Evolutionary conservation across 257 asterid species (phyloP), one percentile per base, ranked within the genome.

Genomic region (Misopates orontium): DNA sequence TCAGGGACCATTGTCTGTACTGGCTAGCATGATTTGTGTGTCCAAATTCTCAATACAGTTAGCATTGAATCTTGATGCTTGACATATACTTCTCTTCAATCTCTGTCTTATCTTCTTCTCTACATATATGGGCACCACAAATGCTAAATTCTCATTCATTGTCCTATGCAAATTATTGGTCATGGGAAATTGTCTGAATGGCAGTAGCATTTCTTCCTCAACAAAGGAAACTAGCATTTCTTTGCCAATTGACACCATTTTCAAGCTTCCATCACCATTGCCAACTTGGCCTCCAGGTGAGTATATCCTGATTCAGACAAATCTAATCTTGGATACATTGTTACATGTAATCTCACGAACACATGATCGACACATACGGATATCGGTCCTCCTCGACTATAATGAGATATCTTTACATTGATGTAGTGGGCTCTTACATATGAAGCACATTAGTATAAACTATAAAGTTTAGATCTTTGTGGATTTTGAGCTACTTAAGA

Each of bases 261-360:
- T 89, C 93, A 80, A 73, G 70, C 74, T 89, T 21, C 91, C 98
- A 21, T 73, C 89, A 21, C 75, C 94, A 31, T 73, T 82, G 65
- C 90, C 95, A 44, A 21, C 81, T 45, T 87, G 90, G 87, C 86
- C 91, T 11, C 15, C 75, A 71, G 95, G 95, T 91, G 36, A 16
- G 61, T 41, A 19, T 5, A 28, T 10, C 18, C 7, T 48, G 14
- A 17, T 68, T 31, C 31, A 10, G 14, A n/a, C n/a, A n/a, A n/a
- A n/a, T n/a, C n/a, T n/a, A n/a, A n/a, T n/a, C n/a, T n/a, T n/a
- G n/a, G n/a, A n/a, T n/a, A n/a, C 42, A 36, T 36, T 36, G 42
- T 36, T 36, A 8, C 11, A 28, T 10, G 42, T 36, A 10, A 36
- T 3, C 1, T 8, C 42, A 36, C 42, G 1, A 36, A 36, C 42